Percentiles rank a stretch among this genome's conserved stretches.
These are phyloP conservation scores for Zopfochytrium polystomum DNA, from an alignment of 371 early-diverging fungal species.

Conservation along the genomic window DNA sequence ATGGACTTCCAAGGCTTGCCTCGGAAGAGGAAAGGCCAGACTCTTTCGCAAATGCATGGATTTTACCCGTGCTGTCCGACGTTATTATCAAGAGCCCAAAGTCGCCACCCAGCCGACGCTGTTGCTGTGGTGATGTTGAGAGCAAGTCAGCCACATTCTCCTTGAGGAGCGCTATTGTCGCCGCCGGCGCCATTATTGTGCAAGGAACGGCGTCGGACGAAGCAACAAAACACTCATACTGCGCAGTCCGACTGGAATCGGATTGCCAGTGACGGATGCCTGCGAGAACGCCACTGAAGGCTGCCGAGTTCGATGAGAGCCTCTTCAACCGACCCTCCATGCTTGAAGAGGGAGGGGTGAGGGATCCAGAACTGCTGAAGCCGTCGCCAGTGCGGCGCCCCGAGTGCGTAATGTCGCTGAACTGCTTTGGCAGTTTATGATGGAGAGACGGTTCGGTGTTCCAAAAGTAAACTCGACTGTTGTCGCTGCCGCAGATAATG, in stretches of 20 bases:
- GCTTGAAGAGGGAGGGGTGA: too few species aligned
- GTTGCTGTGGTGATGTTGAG: too few species aligned
- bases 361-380: not conserved
- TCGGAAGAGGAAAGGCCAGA: too few species aligned
- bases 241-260: constrained; percentile 26
- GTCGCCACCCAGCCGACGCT: too few species aligned
- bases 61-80: too few species aligned
- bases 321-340: not conserved
- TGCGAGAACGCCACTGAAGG: constrained; percentile 20
- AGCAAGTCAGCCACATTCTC: too few species aligned
- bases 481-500: constrained; percentile 81
- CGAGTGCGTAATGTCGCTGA: not conserved
- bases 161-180: too few species aligned
- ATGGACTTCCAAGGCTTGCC: too few species aligned
- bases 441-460: constrained; percentile 40
- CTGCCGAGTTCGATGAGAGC: too few species aligned
- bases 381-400: not conserved
- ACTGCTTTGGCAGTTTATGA: not conserved
- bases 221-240: constrained; percentile 33
- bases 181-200: constrained; percentile 37
- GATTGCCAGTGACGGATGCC: constrained; percentile 39
- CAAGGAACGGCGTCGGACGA: constrained; percentile 27
- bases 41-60: too few species aligned
- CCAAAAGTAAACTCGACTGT: constrained; percentile 73
- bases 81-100: too few species aligned